A percentile compares a stretch with the other conserved stretches of the same genome.
These are phyloP conservation scores for Verbena officinalis DNA, from an alignment of 257 asterid genomes.

Conservation along the genomic window DNA sequence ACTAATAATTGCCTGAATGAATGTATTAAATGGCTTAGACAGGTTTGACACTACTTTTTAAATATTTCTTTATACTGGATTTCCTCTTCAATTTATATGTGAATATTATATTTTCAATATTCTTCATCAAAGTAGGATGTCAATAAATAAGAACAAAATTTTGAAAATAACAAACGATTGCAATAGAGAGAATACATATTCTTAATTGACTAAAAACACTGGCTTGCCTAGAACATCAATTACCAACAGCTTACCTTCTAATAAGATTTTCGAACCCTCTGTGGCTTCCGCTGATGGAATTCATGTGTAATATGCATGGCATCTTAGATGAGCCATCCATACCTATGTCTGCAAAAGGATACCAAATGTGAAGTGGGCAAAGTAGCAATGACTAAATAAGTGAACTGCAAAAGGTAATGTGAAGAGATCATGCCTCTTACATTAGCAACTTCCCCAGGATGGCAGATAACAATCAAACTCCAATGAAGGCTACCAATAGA, in stretches of 20 bases:
- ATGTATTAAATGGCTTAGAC: conserved; percentile 7
- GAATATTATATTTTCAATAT: too few relatives aligned
- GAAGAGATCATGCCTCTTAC: conserved; percentile 46
- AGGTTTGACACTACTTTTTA: background rate
- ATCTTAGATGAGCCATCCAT: conserved; percentile 38
- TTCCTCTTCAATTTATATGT: too few relatives aligned
- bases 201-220: conserved; percentile 1
- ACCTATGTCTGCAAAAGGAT: conserved; percentile 54
- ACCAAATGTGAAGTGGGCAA: conserved; percentile 29
- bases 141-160: too few relatives aligned
- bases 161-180: too few relatives aligned
- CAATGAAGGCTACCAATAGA: conserved; percentile 79
- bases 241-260: conserved; percentile 52
- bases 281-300: conserved; percentile 83
- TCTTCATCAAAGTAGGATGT: too few relatives aligned
- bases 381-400: conserved; percentile 20
- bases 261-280: conserved; percentile 62
- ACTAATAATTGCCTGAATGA: conserved; percentile 16
- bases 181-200: background rate
- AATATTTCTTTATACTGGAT: background rate
- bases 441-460: conserved; percentile 77
- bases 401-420: conserved; percentile 18
- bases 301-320: conserved; percentile 92
- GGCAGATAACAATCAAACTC: conserved; percentile 92
- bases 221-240: conserved; percentile 25